Evolutionary conservation across 2,329 filamentous ascomycete genomes (phyloP), one percentile per base, ranked within the genome.

Genomic region (Cladophialophora chaetospira): DNA sequence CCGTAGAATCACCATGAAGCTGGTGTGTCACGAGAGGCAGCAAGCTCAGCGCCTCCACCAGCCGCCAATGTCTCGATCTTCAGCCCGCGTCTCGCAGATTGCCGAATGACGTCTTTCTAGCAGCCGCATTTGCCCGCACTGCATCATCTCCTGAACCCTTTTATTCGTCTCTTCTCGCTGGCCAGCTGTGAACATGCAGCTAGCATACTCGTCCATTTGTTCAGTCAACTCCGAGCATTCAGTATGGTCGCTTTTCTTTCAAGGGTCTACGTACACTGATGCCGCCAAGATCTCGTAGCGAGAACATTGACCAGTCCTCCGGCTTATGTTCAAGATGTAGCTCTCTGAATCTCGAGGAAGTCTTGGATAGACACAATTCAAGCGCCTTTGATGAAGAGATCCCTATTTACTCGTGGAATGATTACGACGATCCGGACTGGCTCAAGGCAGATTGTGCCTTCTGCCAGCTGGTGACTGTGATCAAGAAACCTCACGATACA

Each of bases 381-480:
- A 29, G 35, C 23, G 4, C n/a, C 2, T 36, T 46, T 17, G 42
- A 53, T 23, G 38, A 44, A 44, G 38, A 53, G 26, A 25, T 53
- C 13, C 1, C 15, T 3, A 38, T 53, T 4, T 53, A n/a, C 29
- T 26, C 36, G 17, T 23, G 49, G 42, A 45, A 47, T 15, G 42
- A 54, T 29, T 54, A 54, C 13, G 42, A 54, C 23, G 28, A 46
- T 21, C 40, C 40, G 29, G 36, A 52, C 35, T 52, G 49, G 49
- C 49, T 43, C 8, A 19, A 43, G 13, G 5, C 17, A 4, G 3
- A 40, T 6, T 44, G 49, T 29, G 2, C 35, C 36, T 43, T 52
- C 33, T 52, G 49, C 11, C 13, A 33, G 15, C 36, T 52, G 15
- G 49, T 44, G 8, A 29, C 10, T 4, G 26, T 52, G 23, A 52